Base-by-base conservation (phyloP, 768 basidiomycete genomes). In the Lactifluus subvellereus region DNA sequence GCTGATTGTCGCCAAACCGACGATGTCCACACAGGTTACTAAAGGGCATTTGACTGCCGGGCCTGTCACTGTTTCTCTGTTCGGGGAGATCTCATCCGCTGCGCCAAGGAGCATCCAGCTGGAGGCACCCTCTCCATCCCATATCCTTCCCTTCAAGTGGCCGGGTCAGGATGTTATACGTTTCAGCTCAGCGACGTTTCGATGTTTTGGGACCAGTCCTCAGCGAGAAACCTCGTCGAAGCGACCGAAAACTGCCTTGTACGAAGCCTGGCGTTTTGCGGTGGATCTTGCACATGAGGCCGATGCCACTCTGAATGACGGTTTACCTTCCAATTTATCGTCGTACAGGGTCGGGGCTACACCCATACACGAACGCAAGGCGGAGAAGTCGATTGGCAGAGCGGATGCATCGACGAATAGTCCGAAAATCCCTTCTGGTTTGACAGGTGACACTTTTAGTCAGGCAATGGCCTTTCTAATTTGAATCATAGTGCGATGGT, bases 101-200 rank as follows among this genome's bases (percentile, higher is more conserved):
- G 70, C 47, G 27, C 45, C 48, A 16, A 52, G 30, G 54, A 61
- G 66, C 30, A 66, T 74, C 35, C 71, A 70, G 5, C 67, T 76
- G 56, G 61, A 69, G 51, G 52, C 67, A 1, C 77, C 78, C 0
- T 79, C 78, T 5, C 58, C 72, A 7, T 69, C 71, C 1, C 82
- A 80, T 48, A 67, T 87, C 16, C 71, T 77, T 6, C 70, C 84
- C 8, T 73, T 78, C 37, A 63, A 70, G 18, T 68, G 69, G 43
- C 63, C 72, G 18, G 70, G 69, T 53, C 76, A 77, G 50, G 66
- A 65, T 40, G 67, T 71, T 2, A 73, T 74, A 54, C 81, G 80
- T 40, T 85, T 84, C 73, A 72, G 72, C 38, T 69, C 73, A 27
- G 66, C 75, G 48, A 77, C 74, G 2, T 84, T 61, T 22, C 60